Evolutionary conservation across 306 rosid species (phyloP), one percentile per base, ranked within the genome.

Genomic region (Comarum palustre): DNA sequence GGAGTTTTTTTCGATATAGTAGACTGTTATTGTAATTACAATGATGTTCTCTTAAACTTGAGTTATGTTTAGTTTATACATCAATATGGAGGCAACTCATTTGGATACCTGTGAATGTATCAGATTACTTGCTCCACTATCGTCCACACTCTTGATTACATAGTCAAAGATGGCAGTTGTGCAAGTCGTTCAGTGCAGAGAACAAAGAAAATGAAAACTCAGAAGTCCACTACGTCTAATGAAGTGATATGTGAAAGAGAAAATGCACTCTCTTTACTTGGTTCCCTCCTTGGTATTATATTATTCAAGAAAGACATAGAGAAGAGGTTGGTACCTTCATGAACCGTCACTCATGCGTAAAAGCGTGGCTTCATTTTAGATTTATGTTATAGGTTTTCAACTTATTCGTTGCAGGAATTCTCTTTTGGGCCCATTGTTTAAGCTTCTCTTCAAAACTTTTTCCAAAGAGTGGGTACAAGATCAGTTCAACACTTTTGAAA

Each of bases 221-320:
- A 52, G 73, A 82, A 75, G 73, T 85, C 83, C 60, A 80, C 69
- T 68, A 51, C 58, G 25, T 77, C 72, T 54, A n/a, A 20, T 19
- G 70, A 79, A 61, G 80, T 48, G 76, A 77, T 86, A 42, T 74
- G 75, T 79, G 75, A 64, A 71, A 77, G 86, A 72, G 90, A 75
- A 51, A 79, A 66, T 75, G 76, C 86, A 25, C 61, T 81, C 73
- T 69, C 79, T 83, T 73, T 79, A 58, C 88, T 93, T 59, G 74
- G 92, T 76, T 85, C 98, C 68, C 79, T 93, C 73, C 87, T 93
- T 80, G 97, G 89, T 80, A 81, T 93, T 80, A 85, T 93, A 79
- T 86, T 93, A 19, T 72, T 89, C 73, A 91, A 91, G 90, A 93
- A 89, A 75, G 89, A 86, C 81, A 84, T 87, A 32, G 78, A 71